Percentiles rank a stretch among this genome's conserved stretches.
phyloP scores from a whole-genome alignment of 495 filamentous ascomycete genomes.

The Sporormia fimetaria region DNA sequence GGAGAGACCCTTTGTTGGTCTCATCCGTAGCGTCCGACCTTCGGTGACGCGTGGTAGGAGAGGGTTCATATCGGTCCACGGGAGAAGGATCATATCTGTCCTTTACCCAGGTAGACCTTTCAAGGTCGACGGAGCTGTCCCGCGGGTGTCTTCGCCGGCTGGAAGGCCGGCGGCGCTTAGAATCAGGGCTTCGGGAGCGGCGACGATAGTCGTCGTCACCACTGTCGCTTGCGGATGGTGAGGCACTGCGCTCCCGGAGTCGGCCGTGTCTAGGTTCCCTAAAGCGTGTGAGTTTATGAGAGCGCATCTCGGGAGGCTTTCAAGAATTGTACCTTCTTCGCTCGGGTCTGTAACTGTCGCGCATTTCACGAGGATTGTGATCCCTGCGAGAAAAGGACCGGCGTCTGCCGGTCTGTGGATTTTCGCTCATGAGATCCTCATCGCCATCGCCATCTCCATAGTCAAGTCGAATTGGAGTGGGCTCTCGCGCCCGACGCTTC shows the following conservation, averaged over 20 bases:
- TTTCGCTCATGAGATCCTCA: conserved; percentile 46
- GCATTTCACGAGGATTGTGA: not conserved
- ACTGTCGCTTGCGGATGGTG: conserved; percentile 56
- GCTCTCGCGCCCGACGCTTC: conserved; percentile 58
- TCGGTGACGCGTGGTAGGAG: too few species aligned
- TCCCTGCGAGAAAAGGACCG: not conserved
- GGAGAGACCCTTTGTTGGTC: conserved; percentile 3
- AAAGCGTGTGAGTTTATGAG: conserved; percentile 2
- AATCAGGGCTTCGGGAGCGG: conserved; percentile 14
- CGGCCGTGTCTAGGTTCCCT: conserved; percentile 29
- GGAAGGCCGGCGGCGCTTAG: conserved; percentile 6
- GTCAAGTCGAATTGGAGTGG: conserved; percentile 27
- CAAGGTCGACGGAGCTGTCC: not conserved
- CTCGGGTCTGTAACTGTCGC: not conserved
- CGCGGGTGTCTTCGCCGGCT: not conserved
- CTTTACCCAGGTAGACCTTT: conserved; percentile 27
- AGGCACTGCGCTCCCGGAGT: conserved; percentile 57
- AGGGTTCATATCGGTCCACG: conserved; percentile 39
- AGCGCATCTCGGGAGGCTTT: not conserved
- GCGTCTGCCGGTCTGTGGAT: too few species aligned
- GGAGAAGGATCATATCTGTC: conserved; percentile 61
- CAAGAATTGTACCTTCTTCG: not conserved
- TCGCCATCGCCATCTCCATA: conserved; percentile 52
- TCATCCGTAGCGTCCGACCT: conserved; percentile 52
- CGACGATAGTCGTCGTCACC: conserved; percentile 27